phyloP scores from a whole-genome alignment of 2,329 filamentous ascomycete genomes.

The Hymenoscyphus scutula region DNA sequence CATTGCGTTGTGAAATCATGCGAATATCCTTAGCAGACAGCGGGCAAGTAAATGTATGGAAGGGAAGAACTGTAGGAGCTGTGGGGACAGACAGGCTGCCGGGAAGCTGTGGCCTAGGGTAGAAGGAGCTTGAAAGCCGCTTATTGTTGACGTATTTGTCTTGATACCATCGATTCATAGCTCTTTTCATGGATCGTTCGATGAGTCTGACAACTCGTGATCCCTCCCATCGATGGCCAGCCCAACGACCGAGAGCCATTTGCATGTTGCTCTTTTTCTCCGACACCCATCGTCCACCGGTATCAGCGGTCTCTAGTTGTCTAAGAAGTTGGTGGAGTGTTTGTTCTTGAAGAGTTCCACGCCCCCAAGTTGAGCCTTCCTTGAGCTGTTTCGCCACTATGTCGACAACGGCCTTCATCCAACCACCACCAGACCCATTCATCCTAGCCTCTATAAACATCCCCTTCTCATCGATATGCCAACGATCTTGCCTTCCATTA shows the following conservation, averaged over 20 bases:
- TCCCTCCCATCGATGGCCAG: constrained; percentile 80
- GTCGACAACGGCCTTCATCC: constrained; percentile 86
- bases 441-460: constrained; percentile 73
- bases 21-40: constrained; percentile 88
- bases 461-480: constrained; percentile 86
- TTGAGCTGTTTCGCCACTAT: constrained; percentile 85
- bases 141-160: constrained; percentile 68
- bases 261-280: constrained; percentile 37
- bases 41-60: constrained; percentile 96
- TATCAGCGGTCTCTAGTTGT: constrained; percentile 35
- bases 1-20: constrained; percentile 92
- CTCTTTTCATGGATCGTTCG: constrained; percentile 76
- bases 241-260: constrained; percentile 55
- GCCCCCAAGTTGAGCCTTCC: constrained; percentile 85
- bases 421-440: constrained; percentile 64
- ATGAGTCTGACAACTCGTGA: constrained; percentile 78
- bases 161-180: constrained; percentile 83
- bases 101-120: constrained; percentile 73
- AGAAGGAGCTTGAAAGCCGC: constrained; percentile 56
- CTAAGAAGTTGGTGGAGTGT: constrained; percentile 45
- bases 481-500: constrained; percentile 74
- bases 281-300: constrained; percentile 35
- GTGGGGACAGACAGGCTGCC: constrained; percentile 71
- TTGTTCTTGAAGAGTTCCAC: constrained; percentile 61
- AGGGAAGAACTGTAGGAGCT: constrained; percentile 91